Evolutionary conservation across 2,329 filamentous ascomycete species (phyloP).

Genomic region (Conoideocrella luteorostrata): DNA sequence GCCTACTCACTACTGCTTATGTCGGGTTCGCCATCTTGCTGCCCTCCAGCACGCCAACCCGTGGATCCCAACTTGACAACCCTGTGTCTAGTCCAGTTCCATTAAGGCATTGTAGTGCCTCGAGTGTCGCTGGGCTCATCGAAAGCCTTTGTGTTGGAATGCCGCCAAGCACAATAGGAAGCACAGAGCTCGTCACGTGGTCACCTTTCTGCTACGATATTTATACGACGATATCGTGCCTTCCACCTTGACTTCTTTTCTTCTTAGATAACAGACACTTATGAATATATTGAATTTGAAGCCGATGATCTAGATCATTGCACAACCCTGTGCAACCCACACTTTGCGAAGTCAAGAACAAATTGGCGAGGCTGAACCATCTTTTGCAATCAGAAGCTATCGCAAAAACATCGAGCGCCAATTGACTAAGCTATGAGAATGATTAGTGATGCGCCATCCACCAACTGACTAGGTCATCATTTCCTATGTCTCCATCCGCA

Average conservation of each 20-base stretch:
- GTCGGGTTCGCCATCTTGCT: neutral
- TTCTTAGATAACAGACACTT: no score
- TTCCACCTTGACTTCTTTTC: no score
- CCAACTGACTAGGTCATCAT: neutral
- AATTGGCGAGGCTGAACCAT: conserved; percentile 2
- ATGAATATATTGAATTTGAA: no score
- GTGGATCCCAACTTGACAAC: neutral
- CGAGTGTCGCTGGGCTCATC: conserved; percentile 3
- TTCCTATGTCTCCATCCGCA: neutral
- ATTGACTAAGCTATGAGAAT: neutral
- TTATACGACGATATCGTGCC: no score
- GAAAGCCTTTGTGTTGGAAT: conserved; percentile 7
- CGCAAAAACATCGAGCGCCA: neutral
- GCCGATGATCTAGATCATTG: no score
- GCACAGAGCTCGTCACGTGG: no score
- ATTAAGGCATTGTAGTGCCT: conserved; percentile 6
- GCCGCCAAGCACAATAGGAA: no score
- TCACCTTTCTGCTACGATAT: no score
- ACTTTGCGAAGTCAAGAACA: neutral
- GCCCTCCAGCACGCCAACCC: neutral
- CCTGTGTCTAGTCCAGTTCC: conserved; percentile 3
- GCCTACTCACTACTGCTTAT: neutral
- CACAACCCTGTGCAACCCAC: no score
- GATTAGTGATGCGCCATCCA: conserved; percentile 1
- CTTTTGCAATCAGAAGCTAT: neutral